Evolutionary conservation across 78 protist species (phyloP).

Genomic region (Dictyostelium intermedium): DNA sequence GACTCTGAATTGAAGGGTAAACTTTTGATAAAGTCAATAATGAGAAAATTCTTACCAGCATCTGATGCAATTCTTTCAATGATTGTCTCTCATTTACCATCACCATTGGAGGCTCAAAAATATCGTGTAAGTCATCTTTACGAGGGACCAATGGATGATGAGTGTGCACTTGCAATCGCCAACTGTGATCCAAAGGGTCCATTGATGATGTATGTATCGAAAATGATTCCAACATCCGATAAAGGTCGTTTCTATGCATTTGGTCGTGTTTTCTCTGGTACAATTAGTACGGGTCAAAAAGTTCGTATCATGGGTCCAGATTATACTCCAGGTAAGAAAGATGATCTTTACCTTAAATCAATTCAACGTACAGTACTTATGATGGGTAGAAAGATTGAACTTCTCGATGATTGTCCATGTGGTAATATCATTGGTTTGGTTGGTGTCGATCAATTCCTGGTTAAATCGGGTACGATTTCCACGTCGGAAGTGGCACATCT

Average conservation of each 20-base stretch:
- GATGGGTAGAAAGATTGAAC: slow-evolving; percentile 97
- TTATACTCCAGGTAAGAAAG: slow-evolving; percentile 95
- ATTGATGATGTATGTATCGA: slow-evolving; percentile 97
- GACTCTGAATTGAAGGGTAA: slow-evolving; percentile 89
- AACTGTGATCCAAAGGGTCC: slow-evolving; percentile 97
- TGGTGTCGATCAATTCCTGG: slow-evolving; percentile 97
- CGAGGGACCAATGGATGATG: slow-evolving; percentile 97
- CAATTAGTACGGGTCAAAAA: slow-evolving; percentile 92
- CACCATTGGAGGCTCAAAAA: slow-evolving; percentile 97
- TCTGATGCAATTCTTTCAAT: slow-evolving; percentile 97
- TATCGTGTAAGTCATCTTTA: slow-evolving; percentile 96
- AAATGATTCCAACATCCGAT: slow-evolving; percentile 98
- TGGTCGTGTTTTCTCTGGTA: slow-evolving; percentile 99
- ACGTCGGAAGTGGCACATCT: slow-evolving; percentile 11
- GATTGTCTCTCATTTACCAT: slow-evolving; percentile 97
- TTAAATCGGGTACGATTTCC: slow-evolving; percentile 97
- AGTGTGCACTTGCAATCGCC: slow-evolving; percentile 46
- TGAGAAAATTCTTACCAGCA: slow-evolving; percentile 97
- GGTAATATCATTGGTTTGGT: slow-evolving; percentile 98
- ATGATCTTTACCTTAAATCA: slow-evolving; percentile 91
- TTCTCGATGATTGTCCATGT: slow-evolving; percentile 91
- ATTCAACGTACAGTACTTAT: slow-evolving; percentile 97
- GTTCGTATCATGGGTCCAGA: slow-evolving; percentile 97
- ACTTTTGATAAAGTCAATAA: slow-evolving; percentile 92
- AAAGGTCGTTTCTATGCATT: slow-evolving; percentile 95